Base-by-base conservation (phyloP, 208 protist species). In the Trypanosoma boissoni region DNA sequence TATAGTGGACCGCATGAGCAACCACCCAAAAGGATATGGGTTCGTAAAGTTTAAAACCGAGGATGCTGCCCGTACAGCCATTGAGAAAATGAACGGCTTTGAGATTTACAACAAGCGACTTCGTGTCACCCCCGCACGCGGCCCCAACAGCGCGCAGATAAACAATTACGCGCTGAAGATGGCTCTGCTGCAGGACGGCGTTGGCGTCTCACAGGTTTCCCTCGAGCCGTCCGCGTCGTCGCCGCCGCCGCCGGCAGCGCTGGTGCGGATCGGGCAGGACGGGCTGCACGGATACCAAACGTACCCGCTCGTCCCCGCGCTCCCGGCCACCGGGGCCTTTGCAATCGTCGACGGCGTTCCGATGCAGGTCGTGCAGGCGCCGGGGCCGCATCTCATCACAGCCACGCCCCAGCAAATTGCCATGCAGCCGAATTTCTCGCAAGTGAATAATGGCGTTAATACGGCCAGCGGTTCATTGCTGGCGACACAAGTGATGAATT, bases 21-120 rank as follows among this genome's bases (percentile, higher is more conserved):
- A 76, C 55, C 76, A 83, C 57, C 79, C 80, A 3, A 80, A 83
- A 45, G 84, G 84, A 34, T 91, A 87, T 46, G 84, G 84, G 34
- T 91, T 91, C 49, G 86, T 94, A 20, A 83, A 82, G 52, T 94
- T 81, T 54, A 69, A 60, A 12, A 71, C 49, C 23, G 64, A 71
- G 45, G 77, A 78, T 27, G 64, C 83, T 8, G 83, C 83, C 1
- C 62, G 72, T 24, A 6, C 26, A 7, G 86, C 86, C n/a, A 80
- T 83, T 3, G 48, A 23, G 26, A 29, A 57, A 24, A 91, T 90
- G 86, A 84, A 85, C 58, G 81, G 78, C 28, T 80, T 72, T 55
- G 54, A 75, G 41, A 73, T 91, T 48, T 44, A 61, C 44, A 84
- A 82, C 53, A 91, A 91, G 55, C 76, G 74, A 10, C 63, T 91